Percentiles rank a stretch among this genome's conserved stretches.
phyloP scores from a whole-genome alignment of 2,329 filamentous ascomycete species.

The Neoscytalidium dimidiatum region DNA sequence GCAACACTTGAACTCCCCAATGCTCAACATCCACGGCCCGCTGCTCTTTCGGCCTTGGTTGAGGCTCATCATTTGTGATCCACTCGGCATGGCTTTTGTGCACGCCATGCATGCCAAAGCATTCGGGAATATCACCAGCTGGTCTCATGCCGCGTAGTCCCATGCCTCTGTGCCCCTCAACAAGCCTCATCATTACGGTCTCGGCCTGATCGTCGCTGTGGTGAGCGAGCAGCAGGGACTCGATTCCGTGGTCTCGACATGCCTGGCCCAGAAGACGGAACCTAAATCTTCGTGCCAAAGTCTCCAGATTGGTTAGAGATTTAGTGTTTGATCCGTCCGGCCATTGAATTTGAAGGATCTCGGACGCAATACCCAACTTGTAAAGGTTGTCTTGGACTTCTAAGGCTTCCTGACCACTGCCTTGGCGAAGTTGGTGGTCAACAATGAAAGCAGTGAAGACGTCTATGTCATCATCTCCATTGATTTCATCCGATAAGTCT shows the following conservation, averaged over 20 bases:
- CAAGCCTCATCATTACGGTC: constrained; percentile 78
- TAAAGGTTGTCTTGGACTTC: constrained; percentile 50
- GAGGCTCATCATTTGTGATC: constrained; percentile 27
- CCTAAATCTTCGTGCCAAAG: constrained; percentile 69
- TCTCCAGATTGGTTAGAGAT: constrained; percentile 68
- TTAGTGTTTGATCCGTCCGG: constrained; percentile 38
- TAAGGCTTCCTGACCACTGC: constrained; percentile 57
- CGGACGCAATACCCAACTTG: constrained; percentile 36
- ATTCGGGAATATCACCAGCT: constrained; percentile 77
- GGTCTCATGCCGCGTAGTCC: constrained; percentile 71
- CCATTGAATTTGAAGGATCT: constrained; percentile 43
- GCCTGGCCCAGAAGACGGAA: constrained; percentile 69
- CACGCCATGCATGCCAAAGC: constrained; percentile 71
- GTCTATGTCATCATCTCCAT: constrained; percentile 15
- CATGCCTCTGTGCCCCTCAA: constrained; percentile 65
- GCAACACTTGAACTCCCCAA: constrained; percentile 66
- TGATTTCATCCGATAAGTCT: constrained; percentile 22
- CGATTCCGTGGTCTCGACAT: constrained; percentile 56
- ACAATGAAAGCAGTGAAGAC: constrained; percentile 59
- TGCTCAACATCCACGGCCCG: constrained; percentile 51
- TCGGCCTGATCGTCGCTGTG: constrained; percentile 91
- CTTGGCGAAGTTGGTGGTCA: constrained; percentile 60
- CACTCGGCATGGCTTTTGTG: constrained; percentile 45
- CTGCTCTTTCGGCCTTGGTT: constrained; percentile 31
- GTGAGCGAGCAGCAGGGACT: constrained; percentile 75